Evolutionary conservation across 208 protist species (phyloP).

Genomic region (Vickermania ingenoplastis): DNA sequence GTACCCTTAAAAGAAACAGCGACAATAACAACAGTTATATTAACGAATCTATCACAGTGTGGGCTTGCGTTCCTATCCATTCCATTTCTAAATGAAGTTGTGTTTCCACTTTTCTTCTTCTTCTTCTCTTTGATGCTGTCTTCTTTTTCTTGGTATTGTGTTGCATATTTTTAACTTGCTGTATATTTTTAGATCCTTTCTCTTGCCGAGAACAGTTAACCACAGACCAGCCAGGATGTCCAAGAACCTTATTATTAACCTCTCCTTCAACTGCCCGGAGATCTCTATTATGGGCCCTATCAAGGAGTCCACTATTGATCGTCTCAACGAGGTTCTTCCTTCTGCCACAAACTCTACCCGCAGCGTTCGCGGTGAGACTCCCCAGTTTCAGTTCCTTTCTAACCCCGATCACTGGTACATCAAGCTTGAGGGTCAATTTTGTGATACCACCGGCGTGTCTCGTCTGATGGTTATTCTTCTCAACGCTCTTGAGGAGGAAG

Average conservation of each 20-base stretch:
- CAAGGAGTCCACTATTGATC: conserved; percentile 79
- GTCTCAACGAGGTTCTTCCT: conserved; percentile 74
- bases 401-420: conserved; percentile 82
- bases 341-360: conserved; percentile 66
- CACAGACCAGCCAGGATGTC: conserved; percentile 28
- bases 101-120: conserved; percentile 1
- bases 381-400: conserved; percentile 62
- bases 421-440: conserved; percentile 74
- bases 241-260: conserved; percentile 60
- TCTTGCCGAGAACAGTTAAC: too few relatives aligned
- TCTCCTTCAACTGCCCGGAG: conserved; percentile 81
- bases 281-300: conserved; percentile 77
- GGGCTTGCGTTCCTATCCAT: too few relatives aligned
- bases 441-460: conserved; percentile 68
- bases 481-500: conserved; percentile 82
- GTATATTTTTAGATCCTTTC: too few relatives aligned
- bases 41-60: too few relatives aligned
- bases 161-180: neutral
- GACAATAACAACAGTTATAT: too few relatives aligned
- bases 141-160: conserved; percentile 1
- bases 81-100: neutral
- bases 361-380: conserved; percentile 39
- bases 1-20: too few relatives aligned
- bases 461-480: conserved; percentile 73
- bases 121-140: neutral